These are phyloP conservation scores for Fusarium brevicatenulatum DNA, from an alignment of 2,329 filamentous ascomycete genomes.

Conservation along the genomic window DNA sequence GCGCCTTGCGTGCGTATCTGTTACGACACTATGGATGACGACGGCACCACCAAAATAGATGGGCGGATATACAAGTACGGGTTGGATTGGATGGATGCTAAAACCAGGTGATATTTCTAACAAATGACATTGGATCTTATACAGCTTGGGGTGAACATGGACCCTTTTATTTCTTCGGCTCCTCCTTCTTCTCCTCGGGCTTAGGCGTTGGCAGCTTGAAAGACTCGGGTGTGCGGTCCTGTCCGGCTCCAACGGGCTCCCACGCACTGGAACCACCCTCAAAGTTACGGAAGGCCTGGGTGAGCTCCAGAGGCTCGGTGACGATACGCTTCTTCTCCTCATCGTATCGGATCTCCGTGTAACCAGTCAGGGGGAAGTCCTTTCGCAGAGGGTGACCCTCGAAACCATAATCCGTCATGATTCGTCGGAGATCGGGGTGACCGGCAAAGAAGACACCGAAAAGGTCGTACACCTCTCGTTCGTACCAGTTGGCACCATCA, in stretches of 20 bases:
- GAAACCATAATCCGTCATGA: constrained; percentile 99
- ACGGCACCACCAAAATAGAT: constrained; percentile 7
- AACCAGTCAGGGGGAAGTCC: constrained; percentile 97
- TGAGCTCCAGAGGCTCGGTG: constrained; percentile 95
- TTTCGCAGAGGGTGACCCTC: constrained; percentile 97
- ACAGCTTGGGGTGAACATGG: constrained; percentile 40
- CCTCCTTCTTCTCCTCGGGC: constrained; percentile 90
- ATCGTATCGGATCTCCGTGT: constrained; percentile 97
- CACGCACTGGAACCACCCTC: constrained; percentile 83
- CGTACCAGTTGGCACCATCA: constrained; percentile 98
- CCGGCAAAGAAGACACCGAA: constrained; percentile 97
- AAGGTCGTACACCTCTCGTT: constrained; percentile 96
- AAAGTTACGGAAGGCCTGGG: constrained; percentile 98
- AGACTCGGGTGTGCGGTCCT: constrained; percentile 81
- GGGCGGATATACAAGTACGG: constrained; percentile 1
- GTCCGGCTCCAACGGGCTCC: constrained; percentile 74
- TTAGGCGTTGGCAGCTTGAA: constrained; percentile 97
- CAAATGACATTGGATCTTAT: constrained; percentile 46
- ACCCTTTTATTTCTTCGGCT: constrained; percentile 83
- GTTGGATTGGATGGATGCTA: constrained; percentile 21
- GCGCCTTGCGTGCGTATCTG: constrained; percentile 8
- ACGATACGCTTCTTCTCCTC: constrained; percentile 99
- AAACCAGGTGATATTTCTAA: constrained; percentile 47
- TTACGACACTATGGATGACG: constrained; percentile 20
- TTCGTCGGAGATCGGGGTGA: constrained; percentile 94